Base-by-base conservation (phyloP, 192 early-diverging fungal genomes). In the Coemansia sp. region DNA sequence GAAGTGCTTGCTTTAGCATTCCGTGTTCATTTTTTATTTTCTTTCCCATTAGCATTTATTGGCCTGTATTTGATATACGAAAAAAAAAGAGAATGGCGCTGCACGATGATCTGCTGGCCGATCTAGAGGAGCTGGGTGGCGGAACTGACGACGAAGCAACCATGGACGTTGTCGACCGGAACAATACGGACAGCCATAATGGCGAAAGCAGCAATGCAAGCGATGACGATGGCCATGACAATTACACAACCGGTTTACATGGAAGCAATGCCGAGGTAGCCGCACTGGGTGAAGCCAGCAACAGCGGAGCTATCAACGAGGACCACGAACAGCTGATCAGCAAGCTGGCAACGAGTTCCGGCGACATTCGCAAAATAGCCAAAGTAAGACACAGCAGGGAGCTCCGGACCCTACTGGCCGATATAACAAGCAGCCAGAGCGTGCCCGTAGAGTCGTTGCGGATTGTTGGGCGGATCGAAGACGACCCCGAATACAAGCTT, bases 401-500 rank as follows among this genome's bases (percentile, higher is more conserved):
- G 43, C 85, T 92, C 58, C 73, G 74, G 37, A 80, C 82, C 2
- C 80, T 94, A 16, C 63, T 96, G 22, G 73, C 75, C 67, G 90
- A 92, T 54, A 78, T 69, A 42, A 22, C 26, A 10, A 56, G 21
- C 6, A 76, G 68, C 47, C 66, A 71, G n/a, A 46, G 13, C 3
- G 16, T 52, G 6, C 15, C 52, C 18, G 56, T 58, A 7, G 21
- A 19, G 5, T 8, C 61, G 8, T 37, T 46, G 26, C 37, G 64
- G 26, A 61, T 74, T 12, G 21, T 74, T 9, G 80, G 80, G 10
- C 67, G 57, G 13, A 68, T 72, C 4, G 80, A 83, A 46, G 90
- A 95, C 55, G 92, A 95, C 70, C 90, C 94, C 21, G 95, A 96
- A 72, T 97, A 99, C 77, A 73, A 80, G 68, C 72, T 94, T 18